Base-by-base conservation (phyloP, 2,329 filamentous ascomycete genomes). In the Rhinocladiella mackenziei region DNA sequence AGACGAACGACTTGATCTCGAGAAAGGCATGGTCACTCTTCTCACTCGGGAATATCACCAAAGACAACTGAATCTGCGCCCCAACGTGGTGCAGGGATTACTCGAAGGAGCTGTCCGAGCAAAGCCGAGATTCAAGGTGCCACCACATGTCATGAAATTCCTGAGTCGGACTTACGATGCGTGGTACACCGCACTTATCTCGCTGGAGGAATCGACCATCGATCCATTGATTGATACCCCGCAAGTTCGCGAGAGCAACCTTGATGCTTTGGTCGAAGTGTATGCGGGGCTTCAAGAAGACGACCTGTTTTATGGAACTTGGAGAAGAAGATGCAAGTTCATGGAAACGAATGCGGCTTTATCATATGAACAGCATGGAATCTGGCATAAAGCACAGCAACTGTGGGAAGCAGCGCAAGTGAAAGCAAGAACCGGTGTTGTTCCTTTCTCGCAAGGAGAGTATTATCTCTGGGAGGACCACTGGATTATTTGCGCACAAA, bases 381-480 rank as follows among this genome's bases (percentile, higher is more conserved):
- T 97, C 79, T 98, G 92, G 94, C 92, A 98, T 59, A 97, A 97
- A 67, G 89, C 94, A 1, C 94, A 98, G 68, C 86, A 86, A 60
- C 84, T 96, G 71, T 98, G 97, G 64, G 92, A 99, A 65, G 84
- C 84, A 43, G 92, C 94, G 0, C 94, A 98, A 65, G 88, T 98
- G 64, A 98, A 97, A 65, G 92, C 94, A 32, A 81, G 94, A 34
- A 97, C 91, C 0, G 92, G 89, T 39, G 87, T 91, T n/a, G 81
- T 97, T 50, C 91, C 92, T 0, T 97, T 96, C 65, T 95, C 91
- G 1, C 86, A 94, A 58, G 89, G 84, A 22, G 92, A 99, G 66
- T 99, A 99, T 67, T 96, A 94, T 79, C 77, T 99, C 1, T 99
- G 92, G 92, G 92, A 99, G 67, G 92, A 99, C 61, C 94, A 98